A percentile compares a stretch with the other conserved stretches of the same genome.
phyloP scores from a whole-genome alignment of 139 green algal species.

The Pleodorina starrii region DNA sequence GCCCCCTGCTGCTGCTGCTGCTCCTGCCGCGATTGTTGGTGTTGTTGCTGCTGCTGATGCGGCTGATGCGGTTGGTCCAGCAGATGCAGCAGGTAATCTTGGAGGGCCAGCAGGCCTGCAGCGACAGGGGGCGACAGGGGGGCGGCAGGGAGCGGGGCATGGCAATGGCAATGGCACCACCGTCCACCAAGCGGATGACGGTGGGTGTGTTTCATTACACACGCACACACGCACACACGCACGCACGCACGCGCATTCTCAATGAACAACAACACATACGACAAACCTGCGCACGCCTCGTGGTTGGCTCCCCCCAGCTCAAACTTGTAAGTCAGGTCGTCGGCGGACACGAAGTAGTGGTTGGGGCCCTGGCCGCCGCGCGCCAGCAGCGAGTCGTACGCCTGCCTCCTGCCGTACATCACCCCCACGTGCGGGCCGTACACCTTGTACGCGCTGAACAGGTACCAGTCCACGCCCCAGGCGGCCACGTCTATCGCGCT shows the following conservation, averaged over 20 bases:
- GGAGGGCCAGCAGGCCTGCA: constrained; percentile 34
- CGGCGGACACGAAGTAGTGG: not conserved
- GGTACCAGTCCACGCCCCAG: constrained; percentile 44
- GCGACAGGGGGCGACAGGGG: not conserved
- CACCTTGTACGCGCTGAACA: constrained; percentile 46
- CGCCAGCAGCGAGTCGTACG: not conserved
- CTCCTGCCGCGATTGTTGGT: not conserved
- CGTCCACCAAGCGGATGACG: too few species aligned
- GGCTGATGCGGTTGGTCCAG: not conserved
- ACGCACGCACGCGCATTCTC: too few species aligned
- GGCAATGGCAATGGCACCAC: too few species aligned
- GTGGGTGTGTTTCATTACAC: too few species aligned
- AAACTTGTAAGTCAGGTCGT: not conserved
- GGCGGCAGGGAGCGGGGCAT: not conserved
- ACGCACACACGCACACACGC: too few species aligned
- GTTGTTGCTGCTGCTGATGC: not conserved
- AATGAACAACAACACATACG: too few species aligned
- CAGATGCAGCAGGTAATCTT: constrained; percentile 38
- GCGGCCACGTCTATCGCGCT: constrained; percentile 23
- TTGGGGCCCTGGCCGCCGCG: constrained; percentile 20
- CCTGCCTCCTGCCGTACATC: constrained; percentile 30
- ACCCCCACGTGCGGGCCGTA: constrained; percentile 41
- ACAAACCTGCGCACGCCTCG: constrained; percentile 39
- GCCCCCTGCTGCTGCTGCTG: not conserved
- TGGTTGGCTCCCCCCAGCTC: constrained; percentile 35